A percentile compares a stretch with the other conserved stretches of the same genome.
Evolutionary conservation across 768 basidiomycete genomes (phyloP).

Genomic region (Russula brevipes): DNA sequence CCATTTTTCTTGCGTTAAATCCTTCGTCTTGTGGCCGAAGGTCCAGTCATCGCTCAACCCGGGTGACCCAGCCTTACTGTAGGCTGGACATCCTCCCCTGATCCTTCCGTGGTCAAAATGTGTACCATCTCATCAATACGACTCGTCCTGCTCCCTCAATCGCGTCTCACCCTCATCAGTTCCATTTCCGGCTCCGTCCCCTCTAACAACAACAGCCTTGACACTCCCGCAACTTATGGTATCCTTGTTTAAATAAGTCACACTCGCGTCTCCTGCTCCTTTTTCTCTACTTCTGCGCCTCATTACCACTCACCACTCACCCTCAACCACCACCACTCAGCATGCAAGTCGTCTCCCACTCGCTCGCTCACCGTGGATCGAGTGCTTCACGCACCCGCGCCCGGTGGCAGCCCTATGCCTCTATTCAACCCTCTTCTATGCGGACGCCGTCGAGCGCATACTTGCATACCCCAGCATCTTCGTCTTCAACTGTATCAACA

Average conservation of each 20-base stretch:
- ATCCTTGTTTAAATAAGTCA: slow-evolving; percentile 20
- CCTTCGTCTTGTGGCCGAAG: slow-evolving; percentile 9
- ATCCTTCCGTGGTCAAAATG: slow-evolving; percentile 38
- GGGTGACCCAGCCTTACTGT: slow-evolving; percentile 43
- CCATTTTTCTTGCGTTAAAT: slow-evolving; percentile 24
- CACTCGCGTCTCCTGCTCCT: neutral
- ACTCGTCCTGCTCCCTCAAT: slow-evolving; percentile 28
- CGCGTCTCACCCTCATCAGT: slow-evolving; percentile 23
- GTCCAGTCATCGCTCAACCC: slow-evolving; percentile 29
- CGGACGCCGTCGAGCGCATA: slow-evolving; percentile 35
- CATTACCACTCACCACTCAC: slow-evolving; percentile 14
- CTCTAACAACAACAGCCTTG: slow-evolving; percentile 9
- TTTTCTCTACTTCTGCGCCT: slow-evolving; percentile 4
- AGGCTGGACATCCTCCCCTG: slow-evolving; percentile 33
- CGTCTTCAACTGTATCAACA: slow-evolving; percentile 26
- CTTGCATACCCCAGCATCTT: slow-evolving; percentile 27
- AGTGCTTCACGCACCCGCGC: slow-evolving; percentile 57
- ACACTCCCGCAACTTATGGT: slow-evolving; percentile 14
- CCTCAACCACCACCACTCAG: slow-evolving; percentile 11
- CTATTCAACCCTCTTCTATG: slow-evolving; percentile 33
- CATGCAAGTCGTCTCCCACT: slow-evolving; percentile 40
- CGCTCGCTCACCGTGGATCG: slow-evolving; percentile 67
- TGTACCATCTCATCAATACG: slow-evolving; percentile 28
- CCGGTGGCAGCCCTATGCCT: slow-evolving; percentile 77
- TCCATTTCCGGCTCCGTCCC: slow-evolving; percentile 22